Evolutionary conservation across 768 basidiomycete genomes (phyloP).

Genomic region (Heimioporus sp.): DNA sequence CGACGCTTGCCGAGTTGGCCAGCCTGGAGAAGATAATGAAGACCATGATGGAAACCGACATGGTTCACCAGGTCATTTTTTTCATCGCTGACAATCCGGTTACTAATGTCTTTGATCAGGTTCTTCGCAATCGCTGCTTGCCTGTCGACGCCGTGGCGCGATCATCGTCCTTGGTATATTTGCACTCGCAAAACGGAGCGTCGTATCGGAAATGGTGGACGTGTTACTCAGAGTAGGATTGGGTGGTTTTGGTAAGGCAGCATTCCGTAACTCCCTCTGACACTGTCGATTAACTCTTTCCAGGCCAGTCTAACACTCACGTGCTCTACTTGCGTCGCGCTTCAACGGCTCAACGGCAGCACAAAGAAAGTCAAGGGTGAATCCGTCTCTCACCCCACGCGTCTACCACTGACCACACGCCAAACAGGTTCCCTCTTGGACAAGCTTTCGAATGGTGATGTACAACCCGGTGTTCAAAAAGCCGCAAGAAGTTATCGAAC

Average conservation of each 20-base stretch:
- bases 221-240: slow-evolving; percentile 83
- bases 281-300: not conserved
- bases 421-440: slow-evolving; percentile 77
- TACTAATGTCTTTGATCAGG: too few species aligned
- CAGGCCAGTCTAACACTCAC: slow-evolving; percentile 91
- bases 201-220: slow-evolving; percentile 83
- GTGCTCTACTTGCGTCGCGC: slow-evolving; percentile 88
- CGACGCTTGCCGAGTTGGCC: slow-evolving; percentile 92
- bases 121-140: too few species aligned
- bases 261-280: not conserved
- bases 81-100: not conserved
- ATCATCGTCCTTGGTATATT: too few species aligned
- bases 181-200: too few species aligned
- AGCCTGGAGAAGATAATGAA: slow-evolving; percentile 96
- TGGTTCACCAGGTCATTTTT: slow-evolving; percentile 67
- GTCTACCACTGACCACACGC: not conserved
- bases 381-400: not conserved
- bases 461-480: slow-evolving; percentile 82
- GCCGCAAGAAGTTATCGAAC: slow-evolving; percentile 74
- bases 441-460: slow-evolving; percentile 83
- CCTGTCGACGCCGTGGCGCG: too few species aligned
- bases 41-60: slow-evolving; percentile 89
- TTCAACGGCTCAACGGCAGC: slow-evolving; percentile 90
- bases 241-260: slow-evolving; percentile 79
- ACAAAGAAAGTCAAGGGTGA: slow-evolving; percentile 96